phyloP scores from a whole-genome alignment of 345 rosid species.

The Gossypium rotundifolium region DNA sequence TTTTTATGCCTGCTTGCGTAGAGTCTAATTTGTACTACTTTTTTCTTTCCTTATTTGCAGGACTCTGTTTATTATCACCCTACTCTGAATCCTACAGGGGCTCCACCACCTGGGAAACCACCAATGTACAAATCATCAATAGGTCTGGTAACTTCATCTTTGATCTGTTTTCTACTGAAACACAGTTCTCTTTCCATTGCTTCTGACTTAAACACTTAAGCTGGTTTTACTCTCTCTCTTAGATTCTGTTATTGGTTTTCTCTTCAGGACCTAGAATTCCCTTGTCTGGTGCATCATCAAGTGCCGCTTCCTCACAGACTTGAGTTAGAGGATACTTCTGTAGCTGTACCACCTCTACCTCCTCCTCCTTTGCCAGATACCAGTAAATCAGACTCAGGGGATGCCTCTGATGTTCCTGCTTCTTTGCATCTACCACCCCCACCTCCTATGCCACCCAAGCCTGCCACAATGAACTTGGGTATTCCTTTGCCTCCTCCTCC shows the following conservation, averaged over 20 bases:
- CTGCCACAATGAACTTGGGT: conserved; percentile 34
- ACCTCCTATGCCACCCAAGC: conserved; percentile 78
- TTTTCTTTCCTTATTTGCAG: conserved; percentile 35
- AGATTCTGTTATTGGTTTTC: conserved; percentile 9
- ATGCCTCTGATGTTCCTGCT: conserved; percentile 34
- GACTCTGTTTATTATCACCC: conserved; percentile 97
- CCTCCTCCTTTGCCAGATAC: conserved; percentile 70
- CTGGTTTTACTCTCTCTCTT: not conserved
- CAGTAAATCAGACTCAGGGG: conserved; percentile 25
- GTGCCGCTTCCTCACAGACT: conserved; percentile 43
- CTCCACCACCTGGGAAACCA: conserved; percentile 98
- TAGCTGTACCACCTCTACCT: conserved; percentile 35
- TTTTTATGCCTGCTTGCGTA: conserved; percentile 7
- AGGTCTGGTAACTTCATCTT: conserved; percentile 33
- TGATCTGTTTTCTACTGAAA: not conserved
- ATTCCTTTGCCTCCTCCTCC: conserved; percentile 55
- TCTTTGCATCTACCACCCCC: conserved; percentile 89
- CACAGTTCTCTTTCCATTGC: not conserved
- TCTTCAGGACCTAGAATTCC: conserved; percentile 77
- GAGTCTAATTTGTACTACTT: conserved; percentile 7
- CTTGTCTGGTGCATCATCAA: conserved; percentile 54
- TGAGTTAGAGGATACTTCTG: conserved; percentile 55
- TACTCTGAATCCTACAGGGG: conserved; percentile 89
- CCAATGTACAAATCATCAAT: conserved; percentile 88
- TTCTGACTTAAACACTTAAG: not conserved